Evolutionary conservation across 1,139 yeast genomes (phyloP).

Genomic region (Taphrina pruni): DNA sequence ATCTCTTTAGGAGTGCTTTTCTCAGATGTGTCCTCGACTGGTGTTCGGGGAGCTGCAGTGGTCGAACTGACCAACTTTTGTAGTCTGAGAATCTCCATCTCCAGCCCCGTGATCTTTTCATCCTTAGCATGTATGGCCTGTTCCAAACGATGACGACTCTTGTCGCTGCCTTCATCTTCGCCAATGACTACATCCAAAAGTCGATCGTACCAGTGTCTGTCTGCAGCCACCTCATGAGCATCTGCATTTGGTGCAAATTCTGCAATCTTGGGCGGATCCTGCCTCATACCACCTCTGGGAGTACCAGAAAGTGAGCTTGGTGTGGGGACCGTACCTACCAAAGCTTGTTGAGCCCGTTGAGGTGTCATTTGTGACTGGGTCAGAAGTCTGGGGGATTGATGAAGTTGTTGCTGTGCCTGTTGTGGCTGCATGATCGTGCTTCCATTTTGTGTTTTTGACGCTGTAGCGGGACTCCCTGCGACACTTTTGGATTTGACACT

Average conservation of each 20-base stretch:
- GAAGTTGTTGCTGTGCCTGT: not conserved
- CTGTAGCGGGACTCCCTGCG: not conserved
- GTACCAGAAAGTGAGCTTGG: constrained; percentile 29
- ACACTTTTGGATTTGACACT: not conserved
- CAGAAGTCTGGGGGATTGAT: constrained; percentile 16
- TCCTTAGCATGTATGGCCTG: constrained; percentile 16
- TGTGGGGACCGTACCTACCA: constrained; percentile 31
- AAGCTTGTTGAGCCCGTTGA: constrained; percentile 12
- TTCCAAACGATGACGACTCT: constrained; percentile 32
- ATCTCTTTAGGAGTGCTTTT: not conserved
- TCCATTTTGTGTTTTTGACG: not conserved
- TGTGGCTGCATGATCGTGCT: not conserved
- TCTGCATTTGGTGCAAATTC: constrained; percentile 34
- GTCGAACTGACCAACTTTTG: constrained; percentile 17
- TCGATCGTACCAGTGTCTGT: constrained; percentile 54
- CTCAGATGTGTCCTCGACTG: constrained; percentile 7
- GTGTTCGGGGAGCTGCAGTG: not conserved
- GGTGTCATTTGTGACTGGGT: constrained; percentile 25
- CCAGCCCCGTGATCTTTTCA: constrained; percentile 27
- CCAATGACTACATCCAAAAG: constrained; percentile 67
- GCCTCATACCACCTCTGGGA: not conserved
- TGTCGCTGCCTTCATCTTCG: constrained; percentile 53
- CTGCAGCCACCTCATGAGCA: constrained; percentile 5
- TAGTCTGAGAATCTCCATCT: constrained; percentile 26
- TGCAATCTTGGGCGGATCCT: constrained; percentile 16